Base-by-base conservation (phyloP, 495 filamentous ascomycete genomes). In the Daldinia concentrica region DNA sequence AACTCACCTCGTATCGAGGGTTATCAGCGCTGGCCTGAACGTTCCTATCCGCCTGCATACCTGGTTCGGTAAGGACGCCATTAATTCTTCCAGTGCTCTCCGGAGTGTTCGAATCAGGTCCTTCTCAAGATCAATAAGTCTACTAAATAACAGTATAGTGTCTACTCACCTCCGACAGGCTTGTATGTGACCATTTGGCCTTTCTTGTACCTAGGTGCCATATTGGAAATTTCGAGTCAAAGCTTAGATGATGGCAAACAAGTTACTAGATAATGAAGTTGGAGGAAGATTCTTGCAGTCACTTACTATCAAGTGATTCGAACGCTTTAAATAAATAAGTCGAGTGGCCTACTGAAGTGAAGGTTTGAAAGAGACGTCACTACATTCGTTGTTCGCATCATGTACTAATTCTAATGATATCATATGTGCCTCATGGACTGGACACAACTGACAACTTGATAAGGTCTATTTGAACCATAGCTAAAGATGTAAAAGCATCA, bases 1-100 rank as follows among this genome's bases (percentile, higher is more conserved):
- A 7, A 61, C 76, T 36, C 34, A 77, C 80, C 74, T 82, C 80
- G 41, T 82, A 82, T 17, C 80, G 70, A 24, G 80, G 80, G 27
- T 66, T 74, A 1, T 80, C 74, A 14, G 52, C 9, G 43, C 78
- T 80, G 14, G 80, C 80, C 37, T 82, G 68, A 14, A 82, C 79
- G 9, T 82, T 78, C 30, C 76, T 74, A 8, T 78, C 75, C 4
- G 80, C 75, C 37, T 78, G 75, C 22, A 48, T 72, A 14, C 77
- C 79, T 6, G 80, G 80, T 68, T 82, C 66, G 1, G 74, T 79
- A 43, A 81, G 62, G n/a, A 82, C 69, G 27, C 72, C 61, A 29
- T 59, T 76, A 60, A 82, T 80, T 43, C 29, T 73, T n/a, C 80
- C 80, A 2, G 67, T 30, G 6, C 69, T 77, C 62, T 80, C 80